phyloP scores from a whole-genome alignment of 2,329 filamentous ascomycete genomes.

The Colletotrichum spaethianum region DNA sequence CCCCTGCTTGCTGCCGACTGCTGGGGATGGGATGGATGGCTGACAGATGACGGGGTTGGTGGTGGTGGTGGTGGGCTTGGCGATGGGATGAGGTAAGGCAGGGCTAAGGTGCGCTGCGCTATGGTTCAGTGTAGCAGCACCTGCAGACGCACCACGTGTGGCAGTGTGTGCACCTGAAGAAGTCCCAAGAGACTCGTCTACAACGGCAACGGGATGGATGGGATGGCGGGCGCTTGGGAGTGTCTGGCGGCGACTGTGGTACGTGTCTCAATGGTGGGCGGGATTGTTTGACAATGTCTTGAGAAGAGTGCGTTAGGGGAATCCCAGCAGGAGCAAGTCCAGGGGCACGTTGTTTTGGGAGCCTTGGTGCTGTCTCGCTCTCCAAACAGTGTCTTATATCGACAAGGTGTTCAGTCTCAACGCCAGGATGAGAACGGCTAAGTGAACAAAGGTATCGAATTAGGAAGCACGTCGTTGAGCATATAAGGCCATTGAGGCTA shows the following conservation, averaged over 20 bases:
- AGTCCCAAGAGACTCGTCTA: not conserved
- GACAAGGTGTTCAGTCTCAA: not conserved
- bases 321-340: constrained; percentile 16
- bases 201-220: not conserved
- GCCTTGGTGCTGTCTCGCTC: not conserved
- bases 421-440: not conserved
- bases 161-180: not conserved
- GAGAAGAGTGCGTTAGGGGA: constrained; percentile 7
- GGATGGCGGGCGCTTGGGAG: constrained; percentile 23
- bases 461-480: not conserved
- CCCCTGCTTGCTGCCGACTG: constrained; percentile 20
- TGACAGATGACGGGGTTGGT: not conserved
- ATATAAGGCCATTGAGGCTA: constrained; percentile 9
- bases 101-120: not conserved
- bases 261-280: constrained; percentile 18
- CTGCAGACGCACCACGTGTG: constrained; percentile 16
- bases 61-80: constrained; percentile 29
- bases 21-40: constrained; percentile 5
- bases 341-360: constrained; percentile 1
- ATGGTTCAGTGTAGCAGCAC: constrained; percentile 4
- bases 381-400: not conserved
- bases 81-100: constrained; percentile 35
- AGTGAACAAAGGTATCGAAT: not conserved
- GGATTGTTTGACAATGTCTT: not conserved
- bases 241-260: constrained; percentile 14